A percentile compares a stretch with the other conserved stretches of the same genome.
These are phyloP conservation scores for Vaucheria bursata DNA, from an alignment of 352 stramenopile genomes.

Conservation along the genomic window DNA sequence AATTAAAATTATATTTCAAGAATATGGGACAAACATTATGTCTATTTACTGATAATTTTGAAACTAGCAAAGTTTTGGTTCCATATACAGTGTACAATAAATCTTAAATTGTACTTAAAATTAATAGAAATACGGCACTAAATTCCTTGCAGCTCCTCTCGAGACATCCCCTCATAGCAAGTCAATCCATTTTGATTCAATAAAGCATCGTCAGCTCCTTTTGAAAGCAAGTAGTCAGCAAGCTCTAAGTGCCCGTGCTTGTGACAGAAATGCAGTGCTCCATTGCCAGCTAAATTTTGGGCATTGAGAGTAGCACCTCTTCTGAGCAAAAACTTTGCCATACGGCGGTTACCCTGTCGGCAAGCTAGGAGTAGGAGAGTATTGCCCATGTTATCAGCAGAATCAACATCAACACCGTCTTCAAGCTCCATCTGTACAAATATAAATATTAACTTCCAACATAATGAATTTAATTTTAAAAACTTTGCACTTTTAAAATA, in stretches of 20 bases:
- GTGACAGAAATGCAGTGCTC: conserved; percentile 84
- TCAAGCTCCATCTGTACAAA: conserved; percentile 73
- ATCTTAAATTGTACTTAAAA: too few species aligned
- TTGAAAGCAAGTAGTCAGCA: conserved; percentile 81
- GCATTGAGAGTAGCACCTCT: conserved; percentile 82
- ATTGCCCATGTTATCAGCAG: conserved; percentile 83
- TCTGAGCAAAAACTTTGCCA: conserved; percentile 84
- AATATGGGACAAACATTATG: too few species aligned
- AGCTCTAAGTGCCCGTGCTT: conserved; percentile 62
- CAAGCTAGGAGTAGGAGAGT: conserved; percentile 84
- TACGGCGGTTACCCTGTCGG: conserved; percentile 84
- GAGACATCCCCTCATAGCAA: conserved; percentile 76
- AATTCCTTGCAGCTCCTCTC: too few species aligned
- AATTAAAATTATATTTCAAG: too few species aligned
- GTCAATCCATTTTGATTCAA: conserved; percentile 78
- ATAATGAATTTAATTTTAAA: too few species aligned
- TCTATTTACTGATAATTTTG: too few species aligned
- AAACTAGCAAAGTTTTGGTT: too few species aligned
- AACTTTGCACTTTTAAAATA: too few species aligned
- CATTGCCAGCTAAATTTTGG: conserved; percentile 88
- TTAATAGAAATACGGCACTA: too few species aligned
- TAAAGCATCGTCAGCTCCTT: conserved; percentile 81
- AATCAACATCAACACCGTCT: conserved; percentile 72
- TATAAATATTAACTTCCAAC: too few species aligned
- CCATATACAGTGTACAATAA: too few species aligned